Evolutionary conservation across 2,329 filamentous ascomycete species (phyloP).

Genomic region (Verticillium nonalfalfae): DNA sequence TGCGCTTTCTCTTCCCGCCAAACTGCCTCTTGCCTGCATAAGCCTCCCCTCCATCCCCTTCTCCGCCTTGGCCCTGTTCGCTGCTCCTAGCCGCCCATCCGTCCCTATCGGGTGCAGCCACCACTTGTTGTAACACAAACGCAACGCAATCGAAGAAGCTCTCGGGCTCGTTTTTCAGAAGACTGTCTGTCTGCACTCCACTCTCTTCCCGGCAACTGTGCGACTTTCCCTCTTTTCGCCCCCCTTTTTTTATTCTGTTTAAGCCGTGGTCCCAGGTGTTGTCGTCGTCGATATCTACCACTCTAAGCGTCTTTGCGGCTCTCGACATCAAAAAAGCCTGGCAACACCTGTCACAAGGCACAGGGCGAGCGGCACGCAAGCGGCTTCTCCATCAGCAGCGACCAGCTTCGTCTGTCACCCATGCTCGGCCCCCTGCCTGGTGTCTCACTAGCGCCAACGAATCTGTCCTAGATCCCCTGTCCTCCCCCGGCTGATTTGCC

Average conservation of each 20-base stretch:
- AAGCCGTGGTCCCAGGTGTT: not conserved
- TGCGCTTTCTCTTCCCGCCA: not conserved
- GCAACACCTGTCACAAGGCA: not conserved
- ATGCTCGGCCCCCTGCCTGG: slow-evolving; percentile 2
- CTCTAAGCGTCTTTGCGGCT: not conserved
- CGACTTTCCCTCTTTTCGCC: not conserved
- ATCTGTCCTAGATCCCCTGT: slow-evolving; percentile 11
- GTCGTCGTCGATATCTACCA: not conserved
- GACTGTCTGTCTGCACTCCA: not conserved
- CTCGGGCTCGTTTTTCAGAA: not conserved
- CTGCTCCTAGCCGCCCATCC: not conserved
- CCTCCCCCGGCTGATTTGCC: slow-evolving; percentile 12
- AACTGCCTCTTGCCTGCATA: slow-evolving; percentile 1
- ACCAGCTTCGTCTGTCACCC: not conserved
- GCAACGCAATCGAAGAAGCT: not conserved
- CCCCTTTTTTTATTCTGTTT: too few relatives aligned
- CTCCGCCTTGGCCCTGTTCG: not conserved
- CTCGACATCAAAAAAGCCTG: not conserved
- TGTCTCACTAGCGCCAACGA: slow-evolving; percentile 15
- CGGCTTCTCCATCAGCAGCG: not conserved
- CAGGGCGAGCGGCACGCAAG: not conserved
- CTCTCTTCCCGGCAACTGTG: not conserved
- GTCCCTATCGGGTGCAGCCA: not conserved
- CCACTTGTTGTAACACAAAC: not conserved
- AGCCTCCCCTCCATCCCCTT: not conserved